phyloP scores from a whole-genome alignment of 2,329 filamentous ascomycete genomes.

The Ustilaginoidea virens region DNA sequence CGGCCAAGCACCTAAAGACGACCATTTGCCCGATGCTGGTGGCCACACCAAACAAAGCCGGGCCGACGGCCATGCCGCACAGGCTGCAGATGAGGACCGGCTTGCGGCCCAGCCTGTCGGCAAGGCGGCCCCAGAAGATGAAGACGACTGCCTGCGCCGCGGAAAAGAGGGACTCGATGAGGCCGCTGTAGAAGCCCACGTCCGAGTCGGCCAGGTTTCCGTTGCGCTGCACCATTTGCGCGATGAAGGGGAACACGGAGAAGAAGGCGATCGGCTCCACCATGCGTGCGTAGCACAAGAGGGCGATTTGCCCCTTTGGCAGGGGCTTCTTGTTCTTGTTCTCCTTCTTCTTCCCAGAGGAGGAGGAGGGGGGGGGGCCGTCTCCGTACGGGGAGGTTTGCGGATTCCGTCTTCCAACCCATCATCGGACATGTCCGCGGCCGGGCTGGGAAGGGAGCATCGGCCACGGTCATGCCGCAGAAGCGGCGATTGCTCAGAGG shows the following conservation, averaged over 20 bases:
- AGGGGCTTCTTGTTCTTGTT: conserved; percentile 24
- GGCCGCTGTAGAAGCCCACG: conserved; percentile 64
- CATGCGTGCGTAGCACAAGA: conserved; percentile 58
- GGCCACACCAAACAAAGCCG: conserved; percentile 53
- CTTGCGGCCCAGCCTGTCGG: conserved; percentile 55
- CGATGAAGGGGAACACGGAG: conserved; percentile 68
- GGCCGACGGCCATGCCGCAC: conserved; percentile 43
- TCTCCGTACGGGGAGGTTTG: too few species aligned
- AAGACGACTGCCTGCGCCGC: conserved; percentile 64
- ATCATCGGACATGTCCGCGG: too few species aligned
- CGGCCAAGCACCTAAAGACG: conserved; percentile 52
- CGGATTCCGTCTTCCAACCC: too few species aligned
- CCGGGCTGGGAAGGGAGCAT: neutral
- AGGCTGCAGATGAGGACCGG: conserved; percentile 56
- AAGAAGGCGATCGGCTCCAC: conserved; percentile 74
- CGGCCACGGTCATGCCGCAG: neutral
- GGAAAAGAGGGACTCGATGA: conserved; percentile 62
- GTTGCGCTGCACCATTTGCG: conserved; percentile 56
- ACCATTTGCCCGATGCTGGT: conserved; percentile 59
- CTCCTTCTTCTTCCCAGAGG: too few species aligned
- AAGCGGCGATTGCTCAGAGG: conserved; percentile 1
- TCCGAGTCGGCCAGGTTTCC: conserved; percentile 46
- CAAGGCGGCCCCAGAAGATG: conserved; percentile 50
- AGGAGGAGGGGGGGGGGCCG: too few species aligned
- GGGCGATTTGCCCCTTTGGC: conserved; percentile 47